Evolutionary conservation across 768 basidiomycete species (phyloP).

Genomic region (Lenzites betulinus): DNA sequence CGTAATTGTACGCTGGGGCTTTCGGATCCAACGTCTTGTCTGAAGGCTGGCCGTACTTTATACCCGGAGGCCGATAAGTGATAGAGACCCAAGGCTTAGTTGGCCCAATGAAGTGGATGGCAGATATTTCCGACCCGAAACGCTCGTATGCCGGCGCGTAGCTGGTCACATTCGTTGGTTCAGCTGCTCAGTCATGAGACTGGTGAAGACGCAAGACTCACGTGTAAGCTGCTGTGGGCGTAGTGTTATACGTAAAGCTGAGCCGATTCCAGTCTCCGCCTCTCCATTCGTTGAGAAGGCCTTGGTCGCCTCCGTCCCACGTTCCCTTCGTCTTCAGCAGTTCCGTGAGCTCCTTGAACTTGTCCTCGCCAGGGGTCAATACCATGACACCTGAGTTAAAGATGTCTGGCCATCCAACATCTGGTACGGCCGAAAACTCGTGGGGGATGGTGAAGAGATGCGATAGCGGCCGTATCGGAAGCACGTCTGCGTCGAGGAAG

Average conservation of each 20-base stretch:
- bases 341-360: conserved; percentile 72
- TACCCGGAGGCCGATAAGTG: conserved; percentile 64
- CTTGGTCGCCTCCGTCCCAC: conserved; percentile 99
- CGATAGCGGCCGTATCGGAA: conserved; percentile 84
- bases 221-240: conserved; percentile 96
- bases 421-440: conserved; percentile 92
- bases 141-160: conserved; percentile 97
- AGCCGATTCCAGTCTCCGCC: conserved; percentile 86
- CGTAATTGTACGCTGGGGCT: conserved; percentile 64
- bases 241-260: conserved; percentile 98
- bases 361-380: conserved; percentile 75
- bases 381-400: conserved; percentile 99
- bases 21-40: conserved; percentile 19
- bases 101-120: conserved; percentile 93
- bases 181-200: conserved; percentile 7
- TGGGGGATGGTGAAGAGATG: conserved; percentile 86
- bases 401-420: conserved; percentile 99
- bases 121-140: conserved; percentile 83
- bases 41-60: conserved; percentile 35
- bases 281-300: conserved; percentile 94
- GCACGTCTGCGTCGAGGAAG: conserved; percentile 91
- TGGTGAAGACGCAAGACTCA: conserved; percentile 44
- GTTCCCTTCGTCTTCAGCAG: conserved; percentile 79
- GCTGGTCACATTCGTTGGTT: conserved; percentile 39
- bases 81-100: conserved; percentile 93